phyloP scores from a whole-genome alignment of 306 rosid species.

The Pachyrhizus erosus region DNA sequence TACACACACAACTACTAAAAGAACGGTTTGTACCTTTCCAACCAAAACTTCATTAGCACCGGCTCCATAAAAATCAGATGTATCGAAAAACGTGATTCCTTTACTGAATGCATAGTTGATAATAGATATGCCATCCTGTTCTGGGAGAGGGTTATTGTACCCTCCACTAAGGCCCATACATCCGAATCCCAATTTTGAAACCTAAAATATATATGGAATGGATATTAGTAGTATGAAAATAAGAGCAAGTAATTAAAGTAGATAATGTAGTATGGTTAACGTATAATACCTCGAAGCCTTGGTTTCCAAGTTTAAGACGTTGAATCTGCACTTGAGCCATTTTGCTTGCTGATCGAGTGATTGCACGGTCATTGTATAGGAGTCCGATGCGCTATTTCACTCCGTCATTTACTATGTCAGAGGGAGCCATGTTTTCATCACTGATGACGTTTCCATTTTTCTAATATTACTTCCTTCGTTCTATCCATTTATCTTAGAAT shows the following conservation, averaged over 20 bases:
- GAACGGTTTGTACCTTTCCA: conserved; percentile 60
- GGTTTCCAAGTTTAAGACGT: conserved; percentile 36
- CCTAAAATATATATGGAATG: conserved; percentile 42
- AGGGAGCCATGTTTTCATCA: neutral
- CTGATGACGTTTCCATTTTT: neutral
- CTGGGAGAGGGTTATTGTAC: conserved; percentile 60
- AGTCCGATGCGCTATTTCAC: neutral
- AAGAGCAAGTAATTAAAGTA: neutral
- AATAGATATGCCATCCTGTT: conserved; percentile 61
- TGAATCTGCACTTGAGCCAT: neutral
- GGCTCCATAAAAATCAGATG: conserved; percentile 67
- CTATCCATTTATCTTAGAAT: too few relatives aligned
- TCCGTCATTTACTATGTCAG: neutral
- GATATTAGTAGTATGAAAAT: neutral
- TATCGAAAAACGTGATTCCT: conserved; percentile 80
- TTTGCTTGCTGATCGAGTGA: neutral
- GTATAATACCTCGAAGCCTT: conserved; percentile 30
- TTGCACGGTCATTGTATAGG: neutral
- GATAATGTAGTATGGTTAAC: neutral
- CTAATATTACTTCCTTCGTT: neutral
- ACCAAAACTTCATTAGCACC: conserved; percentile 66
- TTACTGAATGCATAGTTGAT: conserved; percentile 65
- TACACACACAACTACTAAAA: neutral
- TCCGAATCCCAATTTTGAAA: conserved; percentile 81
- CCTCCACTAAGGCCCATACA: conserved; percentile 67